Evolutionary conservation across 1,284 basidiomycete genomes (phyloP).

Genomic region (Cutaneotrichosporon daszewskae): DNA sequence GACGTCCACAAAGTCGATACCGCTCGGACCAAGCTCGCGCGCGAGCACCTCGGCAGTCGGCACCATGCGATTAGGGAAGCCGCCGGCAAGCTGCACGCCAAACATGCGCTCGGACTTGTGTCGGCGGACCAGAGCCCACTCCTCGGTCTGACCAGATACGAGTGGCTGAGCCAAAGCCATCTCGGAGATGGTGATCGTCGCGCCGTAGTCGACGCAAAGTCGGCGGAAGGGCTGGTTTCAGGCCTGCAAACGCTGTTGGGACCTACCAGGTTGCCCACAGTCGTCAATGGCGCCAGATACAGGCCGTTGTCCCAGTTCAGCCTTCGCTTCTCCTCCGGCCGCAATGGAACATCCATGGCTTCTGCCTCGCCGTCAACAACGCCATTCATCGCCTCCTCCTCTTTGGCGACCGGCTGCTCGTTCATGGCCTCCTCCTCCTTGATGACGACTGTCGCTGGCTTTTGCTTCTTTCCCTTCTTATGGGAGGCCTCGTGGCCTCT

Average conservation of each 20-base stretch:
- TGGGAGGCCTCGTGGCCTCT: constrained; percentile 4
- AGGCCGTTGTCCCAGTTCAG: constrained; percentile 82
- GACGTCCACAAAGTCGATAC: constrained; percentile 85
- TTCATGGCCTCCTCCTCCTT: constrained; percentile 26
- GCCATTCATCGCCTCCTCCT: constrained; percentile 21
- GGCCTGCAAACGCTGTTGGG: not conserved
- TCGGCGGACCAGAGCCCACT: constrained; percentile 82
- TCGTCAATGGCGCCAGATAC: constrained; percentile 91
- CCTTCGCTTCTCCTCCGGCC: constrained; percentile 77
- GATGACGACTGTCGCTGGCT: constrained; percentile 11
- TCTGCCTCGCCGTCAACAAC: constrained; percentile 33
- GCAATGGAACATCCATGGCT: constrained; percentile 50
- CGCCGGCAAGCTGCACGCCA: constrained; percentile 68
- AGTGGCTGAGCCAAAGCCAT: constrained; percentile 79
- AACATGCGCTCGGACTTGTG: constrained; percentile 86
- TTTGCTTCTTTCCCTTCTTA: constrained; percentile 10
- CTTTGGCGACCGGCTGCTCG: constrained; percentile 24
- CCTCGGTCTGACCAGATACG: constrained; percentile 73
- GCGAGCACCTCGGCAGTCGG: constrained; percentile 78
- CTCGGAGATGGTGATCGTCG: constrained; percentile 92
- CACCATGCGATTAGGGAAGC: constrained; percentile 51
- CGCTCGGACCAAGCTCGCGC: constrained; percentile 56
- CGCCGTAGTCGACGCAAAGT: constrained; percentile 77
- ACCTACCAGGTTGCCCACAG: constrained; percentile 84
- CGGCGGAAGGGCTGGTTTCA: constrained; percentile 76